These are phyloP conservation scores for Lactarius evosmus DNA, from an alignment of 768 basidiomycete species.

Conservation along the genomic window DNA sequence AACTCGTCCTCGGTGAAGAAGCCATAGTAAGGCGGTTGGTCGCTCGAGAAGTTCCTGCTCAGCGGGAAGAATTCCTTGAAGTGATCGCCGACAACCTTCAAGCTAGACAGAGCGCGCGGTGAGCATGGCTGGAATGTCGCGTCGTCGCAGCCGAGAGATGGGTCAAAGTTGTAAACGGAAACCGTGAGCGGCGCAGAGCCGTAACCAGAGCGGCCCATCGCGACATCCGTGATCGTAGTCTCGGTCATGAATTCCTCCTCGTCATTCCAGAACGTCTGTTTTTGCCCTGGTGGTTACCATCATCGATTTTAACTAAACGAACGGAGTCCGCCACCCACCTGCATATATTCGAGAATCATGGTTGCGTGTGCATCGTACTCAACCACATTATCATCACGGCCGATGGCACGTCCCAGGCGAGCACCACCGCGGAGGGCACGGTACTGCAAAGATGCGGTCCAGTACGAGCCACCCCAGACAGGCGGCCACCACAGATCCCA, in stretches of 20 bases:
- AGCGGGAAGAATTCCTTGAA: slow-evolving; percentile 16
- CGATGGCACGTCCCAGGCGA: slow-evolving; percentile 18
- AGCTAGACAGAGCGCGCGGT: slow-evolving; percentile 20
- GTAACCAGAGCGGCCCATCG: slow-evolving; percentile 20
- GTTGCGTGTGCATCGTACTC: slow-evolving; percentile 17
- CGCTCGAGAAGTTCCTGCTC: slow-evolving; percentile 10
- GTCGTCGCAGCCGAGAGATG: slow-evolving; percentile 18
- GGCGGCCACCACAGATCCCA: slow-evolving; percentile 25
- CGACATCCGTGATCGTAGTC: slow-evolving; percentile 14
- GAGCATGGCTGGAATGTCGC: slow-evolving; percentile 25
- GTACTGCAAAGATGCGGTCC: slow-evolving; percentile 24
- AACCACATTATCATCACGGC: neutral
- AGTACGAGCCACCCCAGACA: slow-evolving; percentile 23
- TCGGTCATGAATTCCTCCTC: slow-evolving; percentile 23
- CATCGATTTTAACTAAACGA: neutral
- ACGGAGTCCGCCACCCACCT: neutral
- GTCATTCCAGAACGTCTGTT: slow-evolving; percentile 24
- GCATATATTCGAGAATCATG: slow-evolving; percentile 24
- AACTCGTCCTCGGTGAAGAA: slow-evolving; percentile 19
- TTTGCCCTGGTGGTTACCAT: neutral
- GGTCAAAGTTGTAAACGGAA: slow-evolving; percentile 22
- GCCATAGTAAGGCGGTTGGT: slow-evolving; percentile 20
- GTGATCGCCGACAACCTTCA: slow-evolving; percentile 20
- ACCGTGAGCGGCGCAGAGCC: slow-evolving; percentile 22
- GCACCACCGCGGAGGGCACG: slow-evolving; percentile 25